A percentile compares a stretch with the other conserved stretches of the same genome.
Evolutionary conservation across 331 rosid species (phyloP).

Genomic region (Ulmus americana): DNA sequence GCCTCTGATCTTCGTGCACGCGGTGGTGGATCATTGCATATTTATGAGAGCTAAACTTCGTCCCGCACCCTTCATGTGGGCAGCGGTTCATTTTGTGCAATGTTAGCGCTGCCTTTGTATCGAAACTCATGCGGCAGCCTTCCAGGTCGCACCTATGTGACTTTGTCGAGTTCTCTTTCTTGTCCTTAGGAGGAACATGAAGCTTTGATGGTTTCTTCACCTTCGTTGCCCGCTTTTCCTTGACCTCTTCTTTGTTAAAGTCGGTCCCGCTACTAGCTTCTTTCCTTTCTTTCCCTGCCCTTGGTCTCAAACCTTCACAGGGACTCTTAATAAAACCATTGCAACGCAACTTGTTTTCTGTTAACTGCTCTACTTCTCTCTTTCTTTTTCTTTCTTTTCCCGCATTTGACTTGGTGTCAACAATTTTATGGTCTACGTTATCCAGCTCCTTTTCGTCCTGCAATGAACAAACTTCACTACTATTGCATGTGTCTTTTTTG

Average conservation of each 20-base stretch:
- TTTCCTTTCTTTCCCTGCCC: constrained; percentile 46
- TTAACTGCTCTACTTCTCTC: constrained; percentile 41
- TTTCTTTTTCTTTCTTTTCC: constrained; percentile 37
- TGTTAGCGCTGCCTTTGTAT: constrained; percentile 55
- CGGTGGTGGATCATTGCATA: constrained; percentile 80
- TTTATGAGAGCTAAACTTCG: constrained; percentile 87
- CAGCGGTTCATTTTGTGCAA: constrained; percentile 80
- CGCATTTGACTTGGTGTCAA: constrained; percentile 27
- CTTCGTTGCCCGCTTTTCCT: constrained; percentile 43
- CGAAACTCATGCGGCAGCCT: constrained; percentile 79
- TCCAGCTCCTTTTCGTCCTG: constrained; percentile 30
- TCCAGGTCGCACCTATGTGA: constrained; percentile 67
- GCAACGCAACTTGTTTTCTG: constrained; percentile 23
- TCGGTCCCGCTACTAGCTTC: constrained; percentile 23
- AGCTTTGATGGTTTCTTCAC: constrained; percentile 34
- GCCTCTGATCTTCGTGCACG: constrained; percentile 90
- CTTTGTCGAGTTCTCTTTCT: constrained; percentile 36
- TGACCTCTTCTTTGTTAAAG: constrained; percentile 13
- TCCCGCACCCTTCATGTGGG: constrained; percentile 85
- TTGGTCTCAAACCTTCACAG: constrained; percentile 86
- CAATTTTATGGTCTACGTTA: constrained; percentile 27
- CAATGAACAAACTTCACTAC: constrained; percentile 31
- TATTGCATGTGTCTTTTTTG: constrained; percentile 21
- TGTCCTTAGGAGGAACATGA: constrained; percentile 29
- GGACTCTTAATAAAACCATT: constrained; percentile 63